Base-by-base conservation (phyloP, 2,329 filamentous ascomycete species). In the Lojkania enalia region DNA sequence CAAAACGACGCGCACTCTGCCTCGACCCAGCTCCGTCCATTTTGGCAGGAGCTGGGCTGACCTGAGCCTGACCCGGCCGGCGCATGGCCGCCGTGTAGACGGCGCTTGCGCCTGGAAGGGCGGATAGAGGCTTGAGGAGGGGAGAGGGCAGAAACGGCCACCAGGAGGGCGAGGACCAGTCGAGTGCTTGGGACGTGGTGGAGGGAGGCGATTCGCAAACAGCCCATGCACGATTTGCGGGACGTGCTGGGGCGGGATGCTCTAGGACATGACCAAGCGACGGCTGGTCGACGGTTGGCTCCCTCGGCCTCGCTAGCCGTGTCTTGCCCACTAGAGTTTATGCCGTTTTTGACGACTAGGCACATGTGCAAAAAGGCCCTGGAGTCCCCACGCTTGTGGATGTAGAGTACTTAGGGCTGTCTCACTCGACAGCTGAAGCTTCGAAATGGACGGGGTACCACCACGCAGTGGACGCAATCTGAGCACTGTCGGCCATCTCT, bases 101-200 rank as follows among this genome's bases (percentile, higher is more conserved):
- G 63, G 66, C 66, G 66, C 65, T 67, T 67, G 65, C 63, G 61
- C 62, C 54, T 63, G 57, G 55, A 49, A 50, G 49, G 58, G 53
- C 58, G 60, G 61, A 58, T 61, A 55, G 60, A 63, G 54, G 60
- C 57, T 63, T 39, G 57, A 57, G 52, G n/a, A n/a, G 49, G 44
- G 49, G 5, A 51, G 54, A 58, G 55, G 54, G 51, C 52, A 27
- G 25, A 42, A 35, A 21, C 16, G 33, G 15, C 16, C 30, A 33
- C 30, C 50, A 52, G 57, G 59, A 61, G 57, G 41, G 6, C 50
- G 23, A 47, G 42, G 39, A 47, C 66, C 56, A 60, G 58, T 63
- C 51, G 58, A 56, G 49, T 23, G 47, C 21, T 18, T 53, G 46
- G 43, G 55, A 32, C 39, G 54, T 42, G 32, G 48, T 60, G 61